Evolutionary conservation across 2,329 filamentous ascomycete species (phyloP).

Genomic region (Phyllosticta citribraziliensis): DNA sequence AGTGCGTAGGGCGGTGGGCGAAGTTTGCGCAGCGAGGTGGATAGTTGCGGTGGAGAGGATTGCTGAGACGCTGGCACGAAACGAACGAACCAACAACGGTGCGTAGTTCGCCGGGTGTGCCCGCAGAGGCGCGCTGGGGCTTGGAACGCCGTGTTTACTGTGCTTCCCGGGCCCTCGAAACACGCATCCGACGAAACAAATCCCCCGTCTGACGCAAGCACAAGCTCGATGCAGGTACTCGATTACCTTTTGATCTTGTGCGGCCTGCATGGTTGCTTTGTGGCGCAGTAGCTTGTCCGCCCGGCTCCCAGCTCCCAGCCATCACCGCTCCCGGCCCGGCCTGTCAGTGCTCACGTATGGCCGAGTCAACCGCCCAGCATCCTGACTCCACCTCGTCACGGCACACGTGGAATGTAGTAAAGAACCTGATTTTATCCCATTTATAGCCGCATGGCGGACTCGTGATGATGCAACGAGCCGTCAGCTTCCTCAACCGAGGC

Average conservation of each 20-base stretch:
- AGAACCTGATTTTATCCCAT: too few species aligned
- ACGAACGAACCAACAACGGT: neutral
- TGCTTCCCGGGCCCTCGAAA: neutral
- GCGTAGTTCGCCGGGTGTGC: neutral
- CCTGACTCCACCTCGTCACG: neutral
- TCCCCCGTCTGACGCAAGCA: neutral
- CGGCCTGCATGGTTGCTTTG: neutral
- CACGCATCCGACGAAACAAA: neutral
- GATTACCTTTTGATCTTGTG: neutral
- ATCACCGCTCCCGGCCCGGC: neutral
- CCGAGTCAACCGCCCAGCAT: neutral
- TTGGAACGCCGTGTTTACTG: neutral
- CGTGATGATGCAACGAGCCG: too few species aligned
- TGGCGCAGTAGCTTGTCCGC: neutral
- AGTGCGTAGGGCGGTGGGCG: neutral
- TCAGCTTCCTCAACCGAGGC: too few species aligned
- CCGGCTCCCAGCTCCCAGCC: neutral
- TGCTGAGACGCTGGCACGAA: neutral
- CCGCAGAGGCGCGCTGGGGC: neutral
- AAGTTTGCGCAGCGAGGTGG: neutral
- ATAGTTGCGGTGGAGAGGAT: neutral
- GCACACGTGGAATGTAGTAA: too few species aligned
- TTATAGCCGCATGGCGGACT: too few species aligned
- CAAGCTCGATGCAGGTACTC: neutral
- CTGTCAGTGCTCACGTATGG: neutral